Conservation (phyloP, 2,329 filamentous ascomycete species). For the Aspergillus niger region DNA sequence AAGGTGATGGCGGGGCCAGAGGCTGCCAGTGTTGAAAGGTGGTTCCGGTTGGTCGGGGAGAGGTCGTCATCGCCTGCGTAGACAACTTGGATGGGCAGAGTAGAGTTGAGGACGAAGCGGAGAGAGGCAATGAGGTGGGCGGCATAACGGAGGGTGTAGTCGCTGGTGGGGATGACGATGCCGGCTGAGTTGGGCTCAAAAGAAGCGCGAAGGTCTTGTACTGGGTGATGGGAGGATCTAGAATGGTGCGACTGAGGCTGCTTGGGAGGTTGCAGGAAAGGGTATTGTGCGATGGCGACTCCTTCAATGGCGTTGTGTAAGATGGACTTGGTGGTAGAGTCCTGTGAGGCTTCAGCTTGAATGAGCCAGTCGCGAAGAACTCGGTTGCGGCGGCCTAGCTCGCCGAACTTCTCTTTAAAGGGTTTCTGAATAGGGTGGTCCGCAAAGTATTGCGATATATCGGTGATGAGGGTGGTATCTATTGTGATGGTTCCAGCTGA, state of each 20-base stretch:
- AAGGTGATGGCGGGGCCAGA: conserved; percentile 8
- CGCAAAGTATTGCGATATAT: conserved; percentile 6
- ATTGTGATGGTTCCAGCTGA: neutral
- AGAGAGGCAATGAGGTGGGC: conserved; percentile 7
- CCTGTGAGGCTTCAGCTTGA: neutral
- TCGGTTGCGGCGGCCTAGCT: conserved; percentile 8
- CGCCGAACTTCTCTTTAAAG: conserved; percentile 8
- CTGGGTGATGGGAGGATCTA: neutral
- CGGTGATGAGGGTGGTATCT: neutral
- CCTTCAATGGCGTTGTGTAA: conserved; percentile 1
- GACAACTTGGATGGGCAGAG: conserved; percentile 9
- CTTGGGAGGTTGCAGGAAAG: neutral
- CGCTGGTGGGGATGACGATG: conserved; percentile 15
- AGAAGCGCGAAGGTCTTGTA: conserved; percentile 6
- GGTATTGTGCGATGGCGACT: neutral
- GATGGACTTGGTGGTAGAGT: neutral
- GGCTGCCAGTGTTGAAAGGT: neutral
- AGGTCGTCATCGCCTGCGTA: conserved; percentile 11
- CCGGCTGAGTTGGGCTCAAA: conserved; percentile 5
- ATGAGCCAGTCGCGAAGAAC: conserved; percentile 8
- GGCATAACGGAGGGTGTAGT: conserved; percentile 12
- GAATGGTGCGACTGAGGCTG: neutral
- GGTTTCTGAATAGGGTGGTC: conserved; percentile 7
- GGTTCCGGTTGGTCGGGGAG: neutral
- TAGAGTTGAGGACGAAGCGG: conserved; percentile 9